phyloP scores from a whole-genome alignment of 495 filamentous ascomycete species.

The Hyaloscypha finlandica region DNA sequence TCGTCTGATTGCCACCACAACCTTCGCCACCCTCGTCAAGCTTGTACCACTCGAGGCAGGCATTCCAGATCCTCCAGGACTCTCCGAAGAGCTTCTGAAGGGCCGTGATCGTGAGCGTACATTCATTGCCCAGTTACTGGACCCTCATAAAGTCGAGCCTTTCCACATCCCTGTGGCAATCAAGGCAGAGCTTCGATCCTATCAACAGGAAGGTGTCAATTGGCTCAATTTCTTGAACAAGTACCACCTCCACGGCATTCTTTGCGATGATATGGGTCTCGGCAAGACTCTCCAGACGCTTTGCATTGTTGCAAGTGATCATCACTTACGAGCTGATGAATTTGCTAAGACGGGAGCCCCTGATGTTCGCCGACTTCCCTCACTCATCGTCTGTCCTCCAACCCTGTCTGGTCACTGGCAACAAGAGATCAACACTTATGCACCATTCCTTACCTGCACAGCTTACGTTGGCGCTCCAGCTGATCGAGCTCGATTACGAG shows the following conservation, averaged over 20 bases:
- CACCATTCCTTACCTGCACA: constrained; percentile 85
- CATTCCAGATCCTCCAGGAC: constrained; percentile 92
- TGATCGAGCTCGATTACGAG: constrained; percentile 70
- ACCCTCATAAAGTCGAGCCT: constrained; percentile 90
- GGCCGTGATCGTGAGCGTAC: constrained; percentile 91
- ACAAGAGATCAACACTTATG: constrained; percentile 92
- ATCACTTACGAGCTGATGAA: constrained; percentile 89
- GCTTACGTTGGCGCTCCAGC: constrained; percentile 87
- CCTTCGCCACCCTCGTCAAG: constrained; percentile 95
- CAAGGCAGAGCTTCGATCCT: constrained; percentile 92
- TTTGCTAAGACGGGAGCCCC: constrained; percentile 74
- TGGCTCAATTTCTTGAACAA: constrained; percentile 98
- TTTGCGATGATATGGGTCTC: constrained; percentile 99
- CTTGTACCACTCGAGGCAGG: constrained; percentile 98
- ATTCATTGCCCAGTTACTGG: constrained; percentile 95
- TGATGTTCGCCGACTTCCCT: constrained; percentile 80
- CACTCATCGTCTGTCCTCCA: constrained; percentile 92
- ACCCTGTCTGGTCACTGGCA: constrained; percentile 99
- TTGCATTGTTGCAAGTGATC: constrained; percentile 96
- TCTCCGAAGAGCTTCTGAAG: constrained; percentile 82
- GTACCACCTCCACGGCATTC: constrained; percentile 95
- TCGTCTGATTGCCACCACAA: constrained; percentile 90
- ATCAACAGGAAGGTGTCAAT: constrained; percentile 98
- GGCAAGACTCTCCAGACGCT: constrained; percentile 97
- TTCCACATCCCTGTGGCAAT: constrained; percentile 95